Conservation (phyloP, 2,329 filamentous ascomycete genomes). For the Arthroderma sp. region DNA sequence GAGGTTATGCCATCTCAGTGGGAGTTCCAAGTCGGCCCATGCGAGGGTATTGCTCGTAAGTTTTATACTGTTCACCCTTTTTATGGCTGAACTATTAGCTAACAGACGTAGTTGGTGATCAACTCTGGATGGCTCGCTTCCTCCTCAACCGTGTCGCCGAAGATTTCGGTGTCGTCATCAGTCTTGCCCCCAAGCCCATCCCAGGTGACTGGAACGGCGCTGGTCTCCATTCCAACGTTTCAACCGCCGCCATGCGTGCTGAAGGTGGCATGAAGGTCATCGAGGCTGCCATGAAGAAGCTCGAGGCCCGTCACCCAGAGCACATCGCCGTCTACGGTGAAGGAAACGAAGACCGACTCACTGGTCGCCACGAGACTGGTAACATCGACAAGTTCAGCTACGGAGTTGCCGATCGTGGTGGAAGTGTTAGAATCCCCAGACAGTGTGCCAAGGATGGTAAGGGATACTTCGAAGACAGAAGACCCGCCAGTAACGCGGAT, state of each 20-base stretch:
- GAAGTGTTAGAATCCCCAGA: constrained; percentile 84
- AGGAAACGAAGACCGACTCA: constrained; percentile 89
- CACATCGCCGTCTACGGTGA: constrained; percentile 92
- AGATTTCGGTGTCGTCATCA: constrained; percentile 93
- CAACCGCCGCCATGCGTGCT: constrained; percentile 71
- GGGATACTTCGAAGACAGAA: constrained; percentile 85
- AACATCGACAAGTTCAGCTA: constrained; percentile 86
- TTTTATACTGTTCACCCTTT: constrained; percentile 14
- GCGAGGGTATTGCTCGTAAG: constrained; percentile 69
- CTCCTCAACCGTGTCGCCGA: constrained; percentile 83
- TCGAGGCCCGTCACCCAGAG: constrained; percentile 63
- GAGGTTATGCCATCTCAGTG: constrained; percentile 98
- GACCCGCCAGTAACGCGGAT: constrained; percentile 74
- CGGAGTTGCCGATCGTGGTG: constrained; percentile 91
- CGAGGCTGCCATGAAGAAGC: constrained; percentile 72
- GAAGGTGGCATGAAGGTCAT: constrained; percentile 95
- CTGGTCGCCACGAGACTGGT: constrained; percentile 87
- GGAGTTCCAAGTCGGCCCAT: constrained; percentile 96
- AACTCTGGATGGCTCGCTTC: constrained; percentile 90
- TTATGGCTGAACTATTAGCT: background rate
- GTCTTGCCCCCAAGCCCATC: constrained; percentile 91
- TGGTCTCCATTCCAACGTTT: constrained; percentile 89
- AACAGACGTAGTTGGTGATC: constrained; percentile 61
- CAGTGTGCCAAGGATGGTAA: constrained; percentile 75
- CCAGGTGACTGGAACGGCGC: constrained; percentile 95